These are phyloP conservation scores for Kwoniella dendrophila DNA, from an alignment of 768 basidiomycete species.

Conservation along the genomic window DNA sequence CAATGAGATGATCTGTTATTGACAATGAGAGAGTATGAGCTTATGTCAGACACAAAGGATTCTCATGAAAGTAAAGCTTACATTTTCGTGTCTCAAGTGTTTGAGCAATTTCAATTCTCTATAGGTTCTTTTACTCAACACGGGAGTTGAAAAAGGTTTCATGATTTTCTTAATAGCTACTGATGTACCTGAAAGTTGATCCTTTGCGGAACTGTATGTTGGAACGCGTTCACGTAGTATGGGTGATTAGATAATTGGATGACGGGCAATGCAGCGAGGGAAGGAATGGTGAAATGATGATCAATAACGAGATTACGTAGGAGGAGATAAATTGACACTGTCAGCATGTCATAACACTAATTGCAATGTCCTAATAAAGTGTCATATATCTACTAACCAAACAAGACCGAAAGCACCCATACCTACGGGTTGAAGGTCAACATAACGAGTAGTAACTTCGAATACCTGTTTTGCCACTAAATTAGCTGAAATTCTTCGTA, in stretches of 20 bases:
- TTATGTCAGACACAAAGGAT: neutral
- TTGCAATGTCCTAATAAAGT: neutral
- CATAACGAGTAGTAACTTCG: constrained; percentile 96
- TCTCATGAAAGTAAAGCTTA: constrained; percentile 57
- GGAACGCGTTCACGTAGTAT: no score
- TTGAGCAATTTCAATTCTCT: constrained; percentile 96
- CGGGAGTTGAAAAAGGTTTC: constrained; percentile 97
- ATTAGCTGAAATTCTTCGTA: neutral
- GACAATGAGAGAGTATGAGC: neutral
- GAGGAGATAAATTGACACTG: neutral
- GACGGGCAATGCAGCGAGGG: neutral
- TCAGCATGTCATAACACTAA: neutral
- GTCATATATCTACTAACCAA: constrained; percentile 67
- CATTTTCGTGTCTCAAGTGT: constrained; percentile 98
- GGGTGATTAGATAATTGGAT: neutral
- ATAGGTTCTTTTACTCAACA: constrained; percentile 96
- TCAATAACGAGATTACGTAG: no score
- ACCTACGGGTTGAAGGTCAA: constrained; percentile 97
- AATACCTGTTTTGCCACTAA: constrained; percentile 45
- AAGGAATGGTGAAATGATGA: neutral
- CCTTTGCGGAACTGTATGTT: constrained; percentile 76
- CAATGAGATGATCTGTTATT: constrained; percentile 85
- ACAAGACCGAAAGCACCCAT: constrained; percentile 99
- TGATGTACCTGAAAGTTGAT: constrained; percentile 87
- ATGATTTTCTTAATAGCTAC: constrained; percentile 99